Evolutionary conservation across 75 land plant genomes (phyloP).

Genomic region (Gnetum montanum): DNA sequence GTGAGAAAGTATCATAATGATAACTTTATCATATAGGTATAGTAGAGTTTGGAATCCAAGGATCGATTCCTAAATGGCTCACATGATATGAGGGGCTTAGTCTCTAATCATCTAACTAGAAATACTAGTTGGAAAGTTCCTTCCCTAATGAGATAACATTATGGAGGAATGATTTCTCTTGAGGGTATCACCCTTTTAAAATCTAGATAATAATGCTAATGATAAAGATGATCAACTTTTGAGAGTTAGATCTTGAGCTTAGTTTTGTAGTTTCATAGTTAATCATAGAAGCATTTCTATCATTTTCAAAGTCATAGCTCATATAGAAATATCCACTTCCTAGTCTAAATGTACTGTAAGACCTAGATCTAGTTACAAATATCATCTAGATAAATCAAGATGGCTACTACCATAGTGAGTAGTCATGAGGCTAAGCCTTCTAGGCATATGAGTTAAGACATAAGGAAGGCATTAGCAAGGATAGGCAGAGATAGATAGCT

Average conservation of each 20-base stretch:
- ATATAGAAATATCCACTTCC: background rate
- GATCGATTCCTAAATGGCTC: too few relatives aligned
- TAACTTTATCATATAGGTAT: too few relatives aligned
- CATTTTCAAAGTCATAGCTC: background rate
- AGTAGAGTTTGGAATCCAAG: too few relatives aligned
- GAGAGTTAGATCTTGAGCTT: background rate
- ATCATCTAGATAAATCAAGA: background rate
- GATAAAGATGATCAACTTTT: background rate
- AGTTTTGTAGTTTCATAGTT: background rate
- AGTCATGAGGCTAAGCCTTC: background rate
- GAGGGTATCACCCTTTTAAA: background rate
- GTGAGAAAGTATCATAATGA: too few relatives aligned
- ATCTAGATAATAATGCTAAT: background rate
- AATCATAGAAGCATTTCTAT: background rate
- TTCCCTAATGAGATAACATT: too few relatives aligned
- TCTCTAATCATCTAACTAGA: too few relatives aligned
- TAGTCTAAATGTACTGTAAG: background rate
- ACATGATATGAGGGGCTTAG: too few relatives aligned
- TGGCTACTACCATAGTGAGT: constrained; percentile 1
- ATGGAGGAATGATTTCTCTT: too few relatives aligned
- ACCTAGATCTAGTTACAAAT: background rate
- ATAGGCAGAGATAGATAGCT: background rate
- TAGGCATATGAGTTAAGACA: background rate
- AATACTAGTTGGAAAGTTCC: too few relatives aligned
- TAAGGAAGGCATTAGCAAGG: background rate